Evolutionary conservation across 2,329 filamentous ascomycete species (phyloP).

Genomic region (Nigrospora sphaerica): DNA sequence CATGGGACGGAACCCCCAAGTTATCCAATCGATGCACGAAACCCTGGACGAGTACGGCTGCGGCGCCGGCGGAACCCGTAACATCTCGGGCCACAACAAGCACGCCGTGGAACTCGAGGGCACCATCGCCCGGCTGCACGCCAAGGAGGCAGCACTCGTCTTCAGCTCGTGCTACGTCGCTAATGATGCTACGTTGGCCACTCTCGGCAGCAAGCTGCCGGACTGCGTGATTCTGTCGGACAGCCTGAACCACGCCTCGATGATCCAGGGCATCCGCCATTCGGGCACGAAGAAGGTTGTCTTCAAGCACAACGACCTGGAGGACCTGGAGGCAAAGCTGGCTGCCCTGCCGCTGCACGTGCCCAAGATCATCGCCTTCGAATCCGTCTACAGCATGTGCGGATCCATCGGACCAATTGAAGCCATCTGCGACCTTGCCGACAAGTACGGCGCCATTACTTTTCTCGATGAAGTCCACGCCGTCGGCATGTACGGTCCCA

Average conservation of each 20-base stretch:
- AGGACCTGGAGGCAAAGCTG: conserved; percentile 85
- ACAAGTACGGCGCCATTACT: conserved; percentile 95
- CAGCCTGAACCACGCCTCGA: conserved; percentile 94
- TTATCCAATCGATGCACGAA: conserved; percentile 87
- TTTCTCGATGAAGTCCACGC: conserved; percentile 98
- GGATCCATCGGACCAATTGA: conserved; percentile 94
- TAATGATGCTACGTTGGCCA: conserved; percentile 94
- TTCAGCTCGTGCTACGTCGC: conserved; percentile 98
- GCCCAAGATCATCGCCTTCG: conserved; percentile 97
- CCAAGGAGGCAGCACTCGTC: conserved; percentile 85
- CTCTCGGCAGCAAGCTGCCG: conserved; percentile 91
- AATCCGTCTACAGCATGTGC: conserved; percentile 99
- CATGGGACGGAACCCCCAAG: conserved; percentile 87
- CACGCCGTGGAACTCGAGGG: conserved; percentile 82
- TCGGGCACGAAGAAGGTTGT: conserved; percentile 96
- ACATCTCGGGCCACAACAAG: conserved; percentile 96
- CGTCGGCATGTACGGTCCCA: conserved; percentile 97
- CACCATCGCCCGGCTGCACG: conserved; percentile 79
- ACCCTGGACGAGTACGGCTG: conserved; percentile 92
- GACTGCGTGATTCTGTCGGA: conserved; percentile 98
- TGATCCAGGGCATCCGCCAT: conserved; percentile 98
- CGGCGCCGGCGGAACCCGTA: conserved; percentile 89
- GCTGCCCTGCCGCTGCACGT: conserved; percentile 76
- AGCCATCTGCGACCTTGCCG: conserved; percentile 89
- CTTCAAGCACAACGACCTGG: conserved; percentile 97